Conservation (phyloP, 805 yeast genomes). For the Teunomyces funiuensis region DNA sequence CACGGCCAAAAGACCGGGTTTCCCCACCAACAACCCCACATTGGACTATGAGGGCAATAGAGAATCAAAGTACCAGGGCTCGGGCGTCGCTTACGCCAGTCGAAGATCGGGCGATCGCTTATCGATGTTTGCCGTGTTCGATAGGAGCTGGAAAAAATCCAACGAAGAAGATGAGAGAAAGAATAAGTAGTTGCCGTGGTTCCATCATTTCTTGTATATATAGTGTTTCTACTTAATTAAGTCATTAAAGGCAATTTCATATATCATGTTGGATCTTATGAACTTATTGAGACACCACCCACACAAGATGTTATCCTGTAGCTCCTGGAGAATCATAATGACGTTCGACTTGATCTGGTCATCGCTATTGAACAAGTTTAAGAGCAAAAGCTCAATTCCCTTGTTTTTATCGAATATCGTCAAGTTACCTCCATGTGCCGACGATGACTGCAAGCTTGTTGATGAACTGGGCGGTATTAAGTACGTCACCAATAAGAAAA, state of each 20-base stretch:
- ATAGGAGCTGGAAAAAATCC: slow-evolving; percentile 15
- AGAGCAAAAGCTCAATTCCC: slow-evolving; percentile 41
- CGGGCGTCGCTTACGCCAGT: slow-evolving; percentile 59
- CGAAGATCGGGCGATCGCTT: slow-evolving; percentile 58
- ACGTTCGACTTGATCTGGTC: slow-evolving; percentile 39
- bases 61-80: slow-evolving; percentile 66
- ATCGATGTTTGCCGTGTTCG: slow-evolving; percentile 29
- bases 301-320: slow-evolving; percentile 43
- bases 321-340: slow-evolving; percentile 43
- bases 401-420: slow-evolving; percentile 45
- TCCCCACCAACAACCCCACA: slow-evolving; percentile 40
- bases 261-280: slow-evolving; percentile 36
- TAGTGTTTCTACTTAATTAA: slow-evolving; percentile 13
- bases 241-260: slow-evolving; percentile 41
- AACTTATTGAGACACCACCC: slow-evolving; percentile 45
- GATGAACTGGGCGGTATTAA: slow-evolving; percentile 42
- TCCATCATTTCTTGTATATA: slow-evolving; percentile 1
- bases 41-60: slow-evolving; percentile 40
- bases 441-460: slow-evolving; percentile 36
- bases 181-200: too few relatives aligned
- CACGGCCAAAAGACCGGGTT: slow-evolving; percentile 51
- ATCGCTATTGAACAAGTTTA: slow-evolving; percentile 43
- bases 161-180: not conserved
- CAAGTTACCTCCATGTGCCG: slow-evolving; percentile 39
- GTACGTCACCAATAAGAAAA: slow-evolving; percentile 39